A percentile compares a stretch with the other conserved stretches of the same genome.
Evolutionary conservation across 257 asterid species (phyloP).

Genomic region (Solanum gandarillasii): DNA sequence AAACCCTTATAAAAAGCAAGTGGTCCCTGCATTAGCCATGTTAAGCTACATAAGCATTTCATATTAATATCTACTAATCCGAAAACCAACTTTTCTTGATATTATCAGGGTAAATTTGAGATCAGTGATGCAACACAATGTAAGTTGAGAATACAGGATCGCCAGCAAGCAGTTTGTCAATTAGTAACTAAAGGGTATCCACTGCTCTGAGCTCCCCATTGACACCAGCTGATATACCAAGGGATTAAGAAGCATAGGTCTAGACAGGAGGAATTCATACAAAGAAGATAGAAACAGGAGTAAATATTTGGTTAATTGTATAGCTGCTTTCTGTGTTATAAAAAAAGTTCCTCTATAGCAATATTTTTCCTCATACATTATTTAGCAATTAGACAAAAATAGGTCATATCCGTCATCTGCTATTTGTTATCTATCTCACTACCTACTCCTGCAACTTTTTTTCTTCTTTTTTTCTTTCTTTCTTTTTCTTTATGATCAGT

Average conservation of each 20-base stretch:
- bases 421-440: background rate
- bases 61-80: background rate
- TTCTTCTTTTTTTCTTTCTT: background rate
- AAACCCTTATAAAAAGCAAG: constrained; percentile 84
- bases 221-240: background rate
- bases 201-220: background rate
- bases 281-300: background rate
- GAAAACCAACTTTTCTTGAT: background rate
- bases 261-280: background rate
- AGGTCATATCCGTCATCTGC: background rate
- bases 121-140: background rate
- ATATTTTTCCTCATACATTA: background rate
- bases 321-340: background rate
- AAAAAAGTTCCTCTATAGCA: background rate
- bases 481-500: background rate
- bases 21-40: constrained; percentile 43
- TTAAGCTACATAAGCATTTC: background rate
- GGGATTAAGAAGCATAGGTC: background rate
- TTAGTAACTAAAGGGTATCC: background rate
- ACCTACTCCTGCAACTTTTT: background rate
- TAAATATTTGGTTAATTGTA: background rate
- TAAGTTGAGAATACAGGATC: background rate
- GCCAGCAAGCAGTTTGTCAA: background rate
- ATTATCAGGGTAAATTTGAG: background rate
- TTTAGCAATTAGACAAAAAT: background rate